Conservation (phyloP, 176 grass and related monocot species). For the Triticum urartu region DNA sequence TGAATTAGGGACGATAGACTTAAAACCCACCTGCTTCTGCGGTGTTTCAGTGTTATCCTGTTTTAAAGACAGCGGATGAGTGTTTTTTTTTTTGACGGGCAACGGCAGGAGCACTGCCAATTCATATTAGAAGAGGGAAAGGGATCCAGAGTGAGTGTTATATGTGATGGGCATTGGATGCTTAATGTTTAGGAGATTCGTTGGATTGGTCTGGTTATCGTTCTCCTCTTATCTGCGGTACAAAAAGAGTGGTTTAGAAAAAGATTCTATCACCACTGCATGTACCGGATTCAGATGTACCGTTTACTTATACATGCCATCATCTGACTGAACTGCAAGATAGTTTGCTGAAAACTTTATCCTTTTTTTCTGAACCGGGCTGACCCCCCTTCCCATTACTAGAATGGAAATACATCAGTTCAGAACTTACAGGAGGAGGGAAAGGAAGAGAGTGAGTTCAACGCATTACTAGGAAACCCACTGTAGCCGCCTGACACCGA, state of each 20-base stretch:
- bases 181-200: neutral
- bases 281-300: neutral
- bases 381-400: too few species aligned
- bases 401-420: too few species aligned
- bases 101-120: too few species aligned
- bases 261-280: neutral
- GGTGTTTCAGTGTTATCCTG: neutral
- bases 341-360: neutral
- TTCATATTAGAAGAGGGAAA: too few species aligned
- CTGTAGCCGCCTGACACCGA: too few species aligned
- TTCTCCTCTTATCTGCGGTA: neutral
- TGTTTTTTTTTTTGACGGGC: neutral
- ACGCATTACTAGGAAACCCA: too few species aligned
- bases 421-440: too few species aligned
- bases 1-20: neutral
- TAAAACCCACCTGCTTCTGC: too few species aligned
- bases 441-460: too few species aligned
- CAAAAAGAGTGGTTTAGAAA: neutral
- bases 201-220: neutral
- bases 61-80: neutral
- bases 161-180: neutral
- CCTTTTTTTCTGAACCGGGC: too few species aligned
- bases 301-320: neutral
- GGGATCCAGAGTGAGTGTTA: neutral
- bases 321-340: neutral